Evolutionary conservation across 106 monocot genomes (phyloP).

Genomic region (Narthecium ossifragum): DNA sequence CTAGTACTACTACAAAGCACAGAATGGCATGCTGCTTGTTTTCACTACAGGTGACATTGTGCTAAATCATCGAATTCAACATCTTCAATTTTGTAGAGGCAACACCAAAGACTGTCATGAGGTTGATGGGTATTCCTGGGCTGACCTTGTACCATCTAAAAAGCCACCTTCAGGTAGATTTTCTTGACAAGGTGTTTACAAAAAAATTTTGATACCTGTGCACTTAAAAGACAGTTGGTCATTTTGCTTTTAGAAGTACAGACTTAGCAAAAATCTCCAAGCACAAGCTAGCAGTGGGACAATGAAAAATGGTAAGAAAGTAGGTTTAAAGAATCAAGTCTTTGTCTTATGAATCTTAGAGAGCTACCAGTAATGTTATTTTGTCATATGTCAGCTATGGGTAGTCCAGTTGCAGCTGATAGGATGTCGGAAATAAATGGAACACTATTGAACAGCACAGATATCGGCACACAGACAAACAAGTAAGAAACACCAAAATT

Average conservation of each 20-base stretch:
- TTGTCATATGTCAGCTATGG: constrained; percentile 11
- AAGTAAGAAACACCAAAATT: constrained; percentile 67
- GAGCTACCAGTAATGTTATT: neutral
- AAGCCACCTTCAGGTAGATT: constrained; percentile 80
- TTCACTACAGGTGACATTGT: neutral
- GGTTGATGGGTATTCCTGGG: constrained; percentile 91
- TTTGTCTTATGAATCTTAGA: neutral
- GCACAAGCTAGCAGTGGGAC: constrained; percentile 31
- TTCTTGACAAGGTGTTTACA: neutral
- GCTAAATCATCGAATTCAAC: neutral
- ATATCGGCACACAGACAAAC: constrained; percentile 23
- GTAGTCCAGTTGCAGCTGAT: constrained; percentile 15
- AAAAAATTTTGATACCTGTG: neutral
- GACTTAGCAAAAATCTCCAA: constrained; percentile 73
- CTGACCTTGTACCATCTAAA: constrained; percentile 86
- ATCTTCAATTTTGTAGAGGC: constrained; percentile 42
- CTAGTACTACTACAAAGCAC: neutral
- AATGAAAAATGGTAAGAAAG: constrained; percentile 39
- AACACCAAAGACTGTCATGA: constrained; percentile 91
- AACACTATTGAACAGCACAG: constrained; percentile 13
- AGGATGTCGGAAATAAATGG: constrained; percentile 18
- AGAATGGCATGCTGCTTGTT: neutral
- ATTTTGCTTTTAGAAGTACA: constrained; percentile 55
- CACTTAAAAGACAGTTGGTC: neutral
- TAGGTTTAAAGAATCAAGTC: neutral